These are phyloP conservation scores for Micromonas pusilla DNA, from an alignment of 139 green algal genomes.

Conservation along the genomic window DNA sequence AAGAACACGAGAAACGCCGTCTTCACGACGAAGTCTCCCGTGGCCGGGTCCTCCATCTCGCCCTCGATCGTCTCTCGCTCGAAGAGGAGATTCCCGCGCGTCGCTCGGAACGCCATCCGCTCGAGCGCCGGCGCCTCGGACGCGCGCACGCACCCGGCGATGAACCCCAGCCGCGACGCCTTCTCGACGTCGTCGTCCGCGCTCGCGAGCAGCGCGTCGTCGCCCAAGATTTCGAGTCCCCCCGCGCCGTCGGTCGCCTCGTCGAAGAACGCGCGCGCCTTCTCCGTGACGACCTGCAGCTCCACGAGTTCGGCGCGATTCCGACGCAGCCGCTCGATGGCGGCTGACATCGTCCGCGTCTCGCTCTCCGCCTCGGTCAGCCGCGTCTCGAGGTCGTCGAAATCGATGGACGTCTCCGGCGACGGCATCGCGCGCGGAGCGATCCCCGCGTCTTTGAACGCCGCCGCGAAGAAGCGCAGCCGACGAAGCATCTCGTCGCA, in stretches of 20 bases:
- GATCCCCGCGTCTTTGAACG: conserved; percentile 71
- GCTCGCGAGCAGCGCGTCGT: neutral
- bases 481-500: conserved; percentile 94
- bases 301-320: conserved; percentile 77
- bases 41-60: conserved; percentile 64
- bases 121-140: conserved; percentile 84
- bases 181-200: neutral
- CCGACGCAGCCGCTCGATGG: conserved; percentile 76
- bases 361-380: conserved; percentile 72
- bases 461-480: conserved; percentile 85
- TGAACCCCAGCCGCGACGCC: conserved; percentile 74
- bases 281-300: conserved; percentile 92
- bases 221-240: too few species aligned
- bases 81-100: conserved; percentile 97
- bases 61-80: conserved; percentile 55
- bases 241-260: neutral
- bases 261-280: conserved; percentile 79
- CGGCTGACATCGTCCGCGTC: conserved; percentile 35
- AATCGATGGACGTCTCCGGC: conserved; percentile 30
- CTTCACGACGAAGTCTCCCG: conserved; percentile 65
- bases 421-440: neutral
- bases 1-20: conserved; percentile 95
- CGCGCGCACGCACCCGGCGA: conserved; percentile 74
- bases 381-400: conserved; percentile 83
- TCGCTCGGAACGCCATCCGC: conserved; percentile 93